These are phyloP conservation scores for Plectosphaerella plurivora DNA, from an alignment of 2,329 filamentous ascomycete species.

Conservation along the genomic window DNA sequence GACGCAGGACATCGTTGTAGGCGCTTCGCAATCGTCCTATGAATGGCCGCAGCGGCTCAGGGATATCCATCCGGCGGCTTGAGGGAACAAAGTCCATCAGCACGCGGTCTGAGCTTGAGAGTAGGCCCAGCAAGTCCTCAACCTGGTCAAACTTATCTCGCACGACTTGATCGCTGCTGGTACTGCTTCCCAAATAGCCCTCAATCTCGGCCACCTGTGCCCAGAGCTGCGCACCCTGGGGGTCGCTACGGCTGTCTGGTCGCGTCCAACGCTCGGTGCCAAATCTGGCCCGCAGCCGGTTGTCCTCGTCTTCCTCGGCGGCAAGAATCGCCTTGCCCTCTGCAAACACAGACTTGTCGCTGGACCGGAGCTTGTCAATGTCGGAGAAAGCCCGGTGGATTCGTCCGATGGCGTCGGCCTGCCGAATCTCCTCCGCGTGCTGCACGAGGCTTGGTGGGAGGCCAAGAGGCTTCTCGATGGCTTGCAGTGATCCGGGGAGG, in stretches of 20 bases:
- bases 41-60: conserved; percentile 74
- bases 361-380: conserved; percentile 81
- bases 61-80: conserved; percentile 72
- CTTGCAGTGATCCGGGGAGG: conserved; percentile 87
- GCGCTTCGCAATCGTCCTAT: conserved; percentile 71
- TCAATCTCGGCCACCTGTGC: conserved; percentile 73
- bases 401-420: conserved; percentile 78
- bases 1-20: conserved; percentile 78
- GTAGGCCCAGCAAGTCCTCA: conserved; percentile 68
- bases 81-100: conserved; percentile 88
- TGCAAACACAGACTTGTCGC: conserved; percentile 72
- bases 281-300: conserved; percentile 68
- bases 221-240: conserved; percentile 65
- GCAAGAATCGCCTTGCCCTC: conserved; percentile 77
- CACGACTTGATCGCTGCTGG: conserved; percentile 56
- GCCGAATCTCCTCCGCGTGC: conserved; percentile 89
- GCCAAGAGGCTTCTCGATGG: conserved; percentile 89
- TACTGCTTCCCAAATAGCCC: conserved; percentile 71
- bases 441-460: conserved; percentile 80
- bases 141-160: conserved; percentile 74
- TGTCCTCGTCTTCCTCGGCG: conserved; percentile 80
- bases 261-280: conserved; percentile 85
- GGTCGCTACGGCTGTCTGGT: conserved; percentile 63
- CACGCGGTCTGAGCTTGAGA: conserved; percentile 74
- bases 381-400: conserved; percentile 79